phyloP scores from a whole-genome alignment of 108 stramenopile genomes.

The Aurantiochytrium sp. region DNA sequence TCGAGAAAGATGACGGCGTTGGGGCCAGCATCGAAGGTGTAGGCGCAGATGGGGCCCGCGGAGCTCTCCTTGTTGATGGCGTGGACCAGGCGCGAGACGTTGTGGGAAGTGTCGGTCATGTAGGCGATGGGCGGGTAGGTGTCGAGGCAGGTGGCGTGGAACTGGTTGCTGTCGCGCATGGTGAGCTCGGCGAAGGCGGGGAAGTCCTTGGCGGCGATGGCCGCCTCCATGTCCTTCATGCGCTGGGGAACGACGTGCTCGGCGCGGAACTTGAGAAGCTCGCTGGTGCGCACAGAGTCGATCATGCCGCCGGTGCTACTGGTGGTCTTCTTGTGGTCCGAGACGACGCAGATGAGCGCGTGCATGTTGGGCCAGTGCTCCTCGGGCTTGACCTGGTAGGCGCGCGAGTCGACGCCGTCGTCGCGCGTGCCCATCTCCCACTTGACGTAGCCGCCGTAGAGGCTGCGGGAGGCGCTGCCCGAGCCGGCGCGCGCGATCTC shows the following conservation, averaged over 20 bases:
- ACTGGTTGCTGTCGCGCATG: conserved; percentile 93
- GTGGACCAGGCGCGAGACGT: conserved; percentile 70
- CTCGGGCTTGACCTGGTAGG: conserved; percentile 81
- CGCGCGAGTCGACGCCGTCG: conserved; percentile 80
- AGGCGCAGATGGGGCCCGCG: conserved; percentile 63
- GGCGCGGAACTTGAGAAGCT: conserved; percentile 75
- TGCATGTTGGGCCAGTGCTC: conserved; percentile 90
- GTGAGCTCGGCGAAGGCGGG: conserved; percentile 81
- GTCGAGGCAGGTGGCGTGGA: conserved; percentile 95
- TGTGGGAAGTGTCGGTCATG: conserved; percentile 84
- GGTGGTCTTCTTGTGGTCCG: conserved; percentile 92
- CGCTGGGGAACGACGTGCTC: conserved; percentile 69
- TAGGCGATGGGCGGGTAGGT: conserved; percentile 99
- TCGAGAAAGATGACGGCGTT: conserved; percentile 78
- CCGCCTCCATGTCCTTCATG: conserved; percentile 77
- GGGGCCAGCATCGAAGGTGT: conserved; percentile 98
- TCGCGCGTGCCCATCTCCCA: conserved; percentile 74
- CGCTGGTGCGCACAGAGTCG: conserved; percentile 76
- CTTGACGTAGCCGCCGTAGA: conserved; percentile 94
- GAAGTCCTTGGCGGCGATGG: conserved; percentile 81
- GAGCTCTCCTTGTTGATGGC: conserved; percentile 64
- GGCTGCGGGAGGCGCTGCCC: conserved; percentile 84
- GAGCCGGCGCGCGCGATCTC: conserved; percentile 87
- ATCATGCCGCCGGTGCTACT: conserved; percentile 86
- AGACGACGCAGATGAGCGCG: conserved; percentile 84